phyloP scores from a whole-genome alignment of 2,329 filamentous ascomycete genomes.

The Clonostachys byssicola region DNA sequence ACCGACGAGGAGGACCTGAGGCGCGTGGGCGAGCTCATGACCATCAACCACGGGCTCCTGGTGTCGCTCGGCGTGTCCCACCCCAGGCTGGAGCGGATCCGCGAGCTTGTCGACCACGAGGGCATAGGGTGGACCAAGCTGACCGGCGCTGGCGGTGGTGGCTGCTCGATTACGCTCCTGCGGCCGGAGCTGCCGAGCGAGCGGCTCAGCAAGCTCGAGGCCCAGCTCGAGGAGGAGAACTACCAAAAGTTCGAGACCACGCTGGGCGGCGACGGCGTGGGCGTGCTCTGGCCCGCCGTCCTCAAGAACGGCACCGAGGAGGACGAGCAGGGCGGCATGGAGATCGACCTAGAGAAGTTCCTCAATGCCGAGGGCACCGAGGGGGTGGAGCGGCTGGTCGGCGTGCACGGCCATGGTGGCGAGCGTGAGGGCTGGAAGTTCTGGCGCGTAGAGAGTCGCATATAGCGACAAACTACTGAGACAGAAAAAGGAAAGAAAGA shows the following conservation, averaged over 20 bases:
- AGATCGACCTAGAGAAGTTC: conserved; percentile 85
- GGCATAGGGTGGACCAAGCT: conserved; percentile 96
- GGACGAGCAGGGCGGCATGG: conserved; percentile 76
- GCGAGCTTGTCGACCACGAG: conserved; percentile 84
- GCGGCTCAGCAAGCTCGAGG: conserved; percentile 59
- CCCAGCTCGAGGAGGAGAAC: conserved; percentile 62
- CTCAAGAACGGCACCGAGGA: conserved; percentile 80
- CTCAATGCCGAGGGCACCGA: conserved; percentile 78
- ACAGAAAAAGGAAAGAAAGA: too few species aligned
- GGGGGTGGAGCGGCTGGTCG: conserved; percentile 83
- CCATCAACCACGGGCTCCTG: conserved; percentile 88
- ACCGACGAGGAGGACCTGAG: conserved; percentile 60
- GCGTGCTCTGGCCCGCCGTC: conserved; percentile 89
- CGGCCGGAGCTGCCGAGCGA: conserved; percentile 57
- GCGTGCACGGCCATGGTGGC: conserved; percentile 65
- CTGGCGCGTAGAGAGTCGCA: conserved; percentile 59
- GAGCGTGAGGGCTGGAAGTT: conserved; percentile 83
- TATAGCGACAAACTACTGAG: too few species aligned
- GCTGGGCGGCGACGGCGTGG: conserved; percentile 88
- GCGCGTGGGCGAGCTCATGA: conserved; percentile 81
- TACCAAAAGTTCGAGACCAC: conserved; percentile 87
- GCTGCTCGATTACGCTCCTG: conserved; percentile 89
- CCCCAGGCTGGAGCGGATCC: conserved; percentile 84
- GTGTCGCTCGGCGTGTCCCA: conserved; percentile 93
- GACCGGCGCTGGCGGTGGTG: conserved; percentile 91